A percentile compares a stretch with the other conserved stretches of the same genome.
Evolutionary conservation across 345 rosid species (phyloP).

Genomic region (Populus pruinosa): DNA sequence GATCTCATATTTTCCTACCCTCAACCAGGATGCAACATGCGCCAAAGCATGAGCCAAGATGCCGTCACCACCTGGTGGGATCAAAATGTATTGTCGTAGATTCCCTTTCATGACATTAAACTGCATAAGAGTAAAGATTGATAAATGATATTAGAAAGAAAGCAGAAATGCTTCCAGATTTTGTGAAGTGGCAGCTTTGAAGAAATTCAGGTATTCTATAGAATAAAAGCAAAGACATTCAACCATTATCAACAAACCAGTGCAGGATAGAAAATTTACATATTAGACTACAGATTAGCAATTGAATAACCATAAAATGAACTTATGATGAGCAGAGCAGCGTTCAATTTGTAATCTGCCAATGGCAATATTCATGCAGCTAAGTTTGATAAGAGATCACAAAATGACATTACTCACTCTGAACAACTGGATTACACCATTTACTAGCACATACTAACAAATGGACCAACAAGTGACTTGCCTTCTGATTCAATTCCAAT

Average conservation of each 20-base stretch:
- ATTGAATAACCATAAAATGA: background rate
- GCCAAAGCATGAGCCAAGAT: conserved; percentile 79
- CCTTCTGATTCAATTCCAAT: conserved; percentile 79
- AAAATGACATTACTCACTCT: background rate
- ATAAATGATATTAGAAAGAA: background rate
- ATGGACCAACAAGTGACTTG: conserved; percentile 17
- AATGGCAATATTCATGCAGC: background rate
- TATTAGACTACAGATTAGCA: background rate
- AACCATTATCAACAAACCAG: background rate
- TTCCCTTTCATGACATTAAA: conserved; percentile 75
- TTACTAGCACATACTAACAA: background rate
- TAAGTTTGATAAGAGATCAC: background rate
- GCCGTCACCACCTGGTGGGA: conserved; percentile 90
- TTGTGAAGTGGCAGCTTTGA: background rate
- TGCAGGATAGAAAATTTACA: background rate
- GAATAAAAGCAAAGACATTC: background rate
- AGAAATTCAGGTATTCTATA: background rate
- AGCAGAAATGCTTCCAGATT: background rate
- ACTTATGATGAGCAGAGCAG: background rate
- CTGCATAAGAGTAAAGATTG: conserved; percentile 35
- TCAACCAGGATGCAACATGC: conserved; percentile 73
- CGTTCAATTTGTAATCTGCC: background rate
- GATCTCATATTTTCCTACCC: conserved; percentile 43
- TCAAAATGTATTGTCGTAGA: conserved; percentile 77
- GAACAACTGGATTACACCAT: background rate